Conservation (phyloP, 2,329 filamentous ascomycete species). For the Rachicladosporium sp. region DNA sequence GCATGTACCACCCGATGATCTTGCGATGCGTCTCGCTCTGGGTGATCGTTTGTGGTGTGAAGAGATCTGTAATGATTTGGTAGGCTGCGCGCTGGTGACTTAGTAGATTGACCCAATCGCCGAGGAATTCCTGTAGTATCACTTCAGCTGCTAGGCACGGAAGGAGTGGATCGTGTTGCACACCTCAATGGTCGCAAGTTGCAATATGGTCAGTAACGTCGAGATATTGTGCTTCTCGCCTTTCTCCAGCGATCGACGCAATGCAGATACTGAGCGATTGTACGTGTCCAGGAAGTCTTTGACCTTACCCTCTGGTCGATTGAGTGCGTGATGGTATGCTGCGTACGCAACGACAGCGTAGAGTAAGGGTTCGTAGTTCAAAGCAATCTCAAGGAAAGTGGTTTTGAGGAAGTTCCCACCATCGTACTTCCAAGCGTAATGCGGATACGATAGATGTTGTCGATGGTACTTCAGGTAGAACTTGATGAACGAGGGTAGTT, state of each 20-base stretch:
- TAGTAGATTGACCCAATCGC: conserved; percentile 88
- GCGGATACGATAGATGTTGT: conserved; percentile 65
- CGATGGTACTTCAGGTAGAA: conserved; percentile 69
- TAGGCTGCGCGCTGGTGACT: conserved; percentile 85
- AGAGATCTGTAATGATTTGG: conserved; percentile 65
- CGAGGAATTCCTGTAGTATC: conserved; percentile 66
- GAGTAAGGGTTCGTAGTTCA: conserved; percentile 67
- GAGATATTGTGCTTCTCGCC: conserved; percentile 59
- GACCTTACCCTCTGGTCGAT: conserved; percentile 58
- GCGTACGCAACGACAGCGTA: conserved; percentile 82
- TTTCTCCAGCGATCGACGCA: conserved; percentile 59
- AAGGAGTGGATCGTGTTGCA: conserved; percentile 9
- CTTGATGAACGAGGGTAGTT: conserved; percentile 49
- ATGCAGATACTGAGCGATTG: conserved; percentile 68
- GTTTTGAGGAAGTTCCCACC: conserved; percentile 60
- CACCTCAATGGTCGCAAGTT: conserved; percentile 89
- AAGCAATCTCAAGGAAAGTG: conserved; percentile 58
- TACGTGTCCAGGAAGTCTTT: conserved; percentile 80
- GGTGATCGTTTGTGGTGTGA: conserved; percentile 63
- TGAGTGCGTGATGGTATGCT: conserved; percentile 70
- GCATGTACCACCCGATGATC: conserved; percentile 76
- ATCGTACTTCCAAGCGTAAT: conserved; percentile 69
- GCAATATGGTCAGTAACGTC: conserved; percentile 75
- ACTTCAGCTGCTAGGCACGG: neutral
- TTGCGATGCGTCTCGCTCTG: conserved; percentile 58